These are phyloP conservation scores for Scutellaria baicalensis DNA, from an alignment of 257 asterid genomes.

Conservation along the genomic window DNA sequence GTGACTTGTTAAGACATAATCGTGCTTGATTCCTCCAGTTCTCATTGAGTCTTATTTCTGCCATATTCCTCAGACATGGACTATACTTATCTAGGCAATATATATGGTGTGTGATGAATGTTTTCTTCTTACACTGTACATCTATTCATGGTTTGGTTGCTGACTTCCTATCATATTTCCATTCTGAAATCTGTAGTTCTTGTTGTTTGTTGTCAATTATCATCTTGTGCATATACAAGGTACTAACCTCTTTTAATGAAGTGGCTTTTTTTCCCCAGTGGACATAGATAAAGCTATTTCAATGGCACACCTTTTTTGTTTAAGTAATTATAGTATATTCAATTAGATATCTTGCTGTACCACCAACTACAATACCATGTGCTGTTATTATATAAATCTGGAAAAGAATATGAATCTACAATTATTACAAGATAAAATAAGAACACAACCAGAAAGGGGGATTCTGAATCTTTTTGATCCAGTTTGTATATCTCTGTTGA, in stretches of 20 bases:
- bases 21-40: neutral
- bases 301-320: neutral
- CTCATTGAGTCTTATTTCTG: neutral
- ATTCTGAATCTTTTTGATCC: neutral
- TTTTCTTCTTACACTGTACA: neutral
- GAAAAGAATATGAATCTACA: neutral
- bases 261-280: slow-evolving; percentile 9
- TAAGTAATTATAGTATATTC: neutral
- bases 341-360: slow-evolving; percentile 4
- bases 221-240: slow-evolving; percentile 1
- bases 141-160: no score
- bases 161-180: no score
- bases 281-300: neutral
- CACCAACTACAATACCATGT: neutral
- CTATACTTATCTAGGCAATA: neutral
- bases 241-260: neutral
- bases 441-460: neutral
- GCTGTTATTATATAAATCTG: neutral
- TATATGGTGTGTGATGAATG: neutral
- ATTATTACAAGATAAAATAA: neutral
- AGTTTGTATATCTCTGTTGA: neutral
- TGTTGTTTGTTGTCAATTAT: neutral
- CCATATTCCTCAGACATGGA: neutral
- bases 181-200: no score
- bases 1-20: neutral